Conservation (phyloP, 768 basidiomycete species). For the Hebeloma cylindrosporum region DNA sequence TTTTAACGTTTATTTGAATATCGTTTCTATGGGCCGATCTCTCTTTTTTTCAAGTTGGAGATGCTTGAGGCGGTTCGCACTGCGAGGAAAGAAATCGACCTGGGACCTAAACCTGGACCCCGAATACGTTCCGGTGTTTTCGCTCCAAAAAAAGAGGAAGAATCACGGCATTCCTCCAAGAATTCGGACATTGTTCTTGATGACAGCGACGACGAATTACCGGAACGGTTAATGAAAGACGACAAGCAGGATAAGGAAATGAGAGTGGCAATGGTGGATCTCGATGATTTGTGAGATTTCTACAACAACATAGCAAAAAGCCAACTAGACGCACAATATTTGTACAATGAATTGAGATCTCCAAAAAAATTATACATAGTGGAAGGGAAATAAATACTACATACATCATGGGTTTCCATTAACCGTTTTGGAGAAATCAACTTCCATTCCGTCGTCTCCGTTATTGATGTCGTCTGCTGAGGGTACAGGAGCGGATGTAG, state of each 20-base stretch:
- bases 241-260: conserved; percentile 4
- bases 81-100: conserved; percentile 50
- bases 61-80: conserved; percentile 52
- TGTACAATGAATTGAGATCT: too few relatives aligned
- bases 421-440: conserved; percentile 8
- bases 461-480: conserved; percentile 29
- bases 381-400: too few relatives aligned
- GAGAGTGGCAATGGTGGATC: conserved; percentile 39
- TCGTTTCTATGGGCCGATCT: conserved; percentile 1
- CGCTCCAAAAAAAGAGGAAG: conserved; percentile 27
- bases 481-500: conserved; percentile 29
- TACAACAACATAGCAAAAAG: not conserved
- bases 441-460: conserved; percentile 21
- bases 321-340: too few relatives aligned
- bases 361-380: too few relatives aligned
- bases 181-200: conserved; percentile 11
- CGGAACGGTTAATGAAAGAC: conserved; percentile 5
- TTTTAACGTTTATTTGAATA: not conserved
- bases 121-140: conserved; percentile 63
- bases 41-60: conserved; percentile 48
- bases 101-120: conserved; percentile 65
- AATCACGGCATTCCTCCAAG: not conserved
- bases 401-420: too few relatives aligned
- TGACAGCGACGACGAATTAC: conserved; percentile 30
- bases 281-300: conserved; percentile 37